A percentile compares a stretch with the other conserved stretches of the same genome.
These are phyloP conservation scores for Yarrowia sp. DNA, from an alignment of 805 yeast species.

Conservation along the genomic window DNA sequence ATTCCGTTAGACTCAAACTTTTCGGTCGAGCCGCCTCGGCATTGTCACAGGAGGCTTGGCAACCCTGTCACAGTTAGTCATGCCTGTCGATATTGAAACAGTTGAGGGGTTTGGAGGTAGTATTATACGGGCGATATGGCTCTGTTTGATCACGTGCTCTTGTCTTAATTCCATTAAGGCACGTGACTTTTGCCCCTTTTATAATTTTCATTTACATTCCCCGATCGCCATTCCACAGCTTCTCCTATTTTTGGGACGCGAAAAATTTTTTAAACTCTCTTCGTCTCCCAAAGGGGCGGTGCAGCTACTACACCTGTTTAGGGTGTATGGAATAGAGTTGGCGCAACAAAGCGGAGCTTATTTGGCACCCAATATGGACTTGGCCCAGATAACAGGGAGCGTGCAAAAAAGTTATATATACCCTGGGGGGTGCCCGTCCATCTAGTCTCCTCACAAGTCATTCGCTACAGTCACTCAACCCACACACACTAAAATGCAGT, in stretches of 20 bases:
- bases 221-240: slow-evolving; percentile 5
- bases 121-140: too few species aligned
- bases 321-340: background rate
- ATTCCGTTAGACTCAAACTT: slow-evolving; percentile 7
- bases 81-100: slow-evolving; percentile 18
- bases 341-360: background rate
- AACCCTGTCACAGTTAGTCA: slow-evolving; percentile 19
- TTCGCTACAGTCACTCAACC: background rate
- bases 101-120: too few species aligned
- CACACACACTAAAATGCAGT: slow-evolving; percentile 34
- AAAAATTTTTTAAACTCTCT: background rate
- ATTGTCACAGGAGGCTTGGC: slow-evolving; percentile 21
- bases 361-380: background rate
- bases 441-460: slow-evolving; percentile 19
- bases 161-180: too few species aligned
- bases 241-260: slow-evolving; percentile 17
- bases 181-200: too few species aligned
- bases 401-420: slow-evolving; percentile 16
- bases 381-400: slow-evolving; percentile 5
- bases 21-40: slow-evolving; percentile 24
- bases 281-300: slow-evolving; percentile 10
- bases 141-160: too few species aligned
- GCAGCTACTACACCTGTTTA: background rate
- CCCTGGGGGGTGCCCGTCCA: background rate
- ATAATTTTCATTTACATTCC: background rate